phyloP scores from a whole-genome alignment of 129 eudicot genomes.

The Flaveria brownii region DNA sequence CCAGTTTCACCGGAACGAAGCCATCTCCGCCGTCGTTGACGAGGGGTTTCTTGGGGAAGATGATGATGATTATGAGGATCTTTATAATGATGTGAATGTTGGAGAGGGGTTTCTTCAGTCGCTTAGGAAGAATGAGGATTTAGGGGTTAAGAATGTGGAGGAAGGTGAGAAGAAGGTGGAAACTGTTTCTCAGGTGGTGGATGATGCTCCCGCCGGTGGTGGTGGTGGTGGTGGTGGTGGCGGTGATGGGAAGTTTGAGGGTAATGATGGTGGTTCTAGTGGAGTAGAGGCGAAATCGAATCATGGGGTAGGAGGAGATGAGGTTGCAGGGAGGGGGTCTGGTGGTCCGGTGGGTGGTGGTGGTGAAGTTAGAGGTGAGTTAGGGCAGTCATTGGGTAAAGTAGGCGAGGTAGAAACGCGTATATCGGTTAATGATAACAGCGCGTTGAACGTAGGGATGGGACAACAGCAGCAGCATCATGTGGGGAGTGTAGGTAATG shows the following conservation, averaged over 20 bases:
- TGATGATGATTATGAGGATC: slow-evolving; percentile 83
- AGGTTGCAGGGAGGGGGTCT: slow-evolving; percentile 33
- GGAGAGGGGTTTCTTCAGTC: slow-evolving; percentile 78
- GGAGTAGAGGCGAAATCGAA: slow-evolving; percentile 40
- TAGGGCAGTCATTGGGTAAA: slow-evolving; percentile 49
- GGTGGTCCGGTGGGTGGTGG: slow-evolving; percentile 19
- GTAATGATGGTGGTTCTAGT: slow-evolving; percentile 32
- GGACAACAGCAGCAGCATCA: slow-evolving; percentile 39
- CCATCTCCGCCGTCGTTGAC: slow-evolving; percentile 79
- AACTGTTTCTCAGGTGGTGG: slow-evolving; percentile 27
- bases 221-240: slow-evolving; percentile 28
- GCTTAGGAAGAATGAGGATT: slow-evolving; percentile 49
- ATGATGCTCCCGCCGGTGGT: slow-evolving; percentile 16
- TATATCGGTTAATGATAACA: slow-evolving; percentile 13
- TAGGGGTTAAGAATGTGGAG: slow-evolving; percentile 47
- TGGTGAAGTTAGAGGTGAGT: slow-evolving; percentile 58
- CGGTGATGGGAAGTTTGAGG: slow-evolving; percentile 42
- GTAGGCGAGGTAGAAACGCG: slow-evolving; percentile 41
- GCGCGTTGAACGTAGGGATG: slow-evolving; percentile 27
- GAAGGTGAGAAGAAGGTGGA: slow-evolving; percentile 28
- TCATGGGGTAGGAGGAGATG: slow-evolving; percentile 39
- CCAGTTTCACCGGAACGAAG: slow-evolving; percentile 70
- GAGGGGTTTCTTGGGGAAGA: slow-evolving; percentile 78
- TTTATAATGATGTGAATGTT: slow-evolving; percentile 81
- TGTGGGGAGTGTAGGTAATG: slow-evolving; percentile 26